A percentile compares a stretch with the other conserved stretches of the same genome.
phyloP scores from a whole-genome alignment of 805 yeast genomes.

The Ogataea paraovalis region DNA sequence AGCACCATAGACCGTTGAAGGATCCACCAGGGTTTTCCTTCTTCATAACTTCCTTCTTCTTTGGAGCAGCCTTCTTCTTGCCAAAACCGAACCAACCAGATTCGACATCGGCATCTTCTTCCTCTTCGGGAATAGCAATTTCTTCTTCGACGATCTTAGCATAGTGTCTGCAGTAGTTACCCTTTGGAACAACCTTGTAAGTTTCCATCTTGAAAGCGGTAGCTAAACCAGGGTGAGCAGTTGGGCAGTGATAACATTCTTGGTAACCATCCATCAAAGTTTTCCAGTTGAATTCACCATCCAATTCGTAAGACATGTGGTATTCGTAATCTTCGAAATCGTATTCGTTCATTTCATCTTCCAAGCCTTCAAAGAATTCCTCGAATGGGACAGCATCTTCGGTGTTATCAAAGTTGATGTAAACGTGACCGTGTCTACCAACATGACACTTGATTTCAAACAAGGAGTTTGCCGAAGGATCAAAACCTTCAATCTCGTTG shows the following conservation, averaged over 20 bases:
- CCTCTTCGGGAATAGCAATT: slow-evolving; percentile 26
- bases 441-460: slow-evolving; percentile 51
- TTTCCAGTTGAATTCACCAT: slow-evolving; percentile 64
- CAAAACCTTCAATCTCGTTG: slow-evolving; percentile 55
- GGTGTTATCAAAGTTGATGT: slow-evolving; percentile 48
- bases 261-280: slow-evolving; percentile 66
- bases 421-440: slow-evolving; percentile 54
- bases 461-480: slow-evolving; percentile 50
- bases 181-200: slow-evolving; percentile 59
- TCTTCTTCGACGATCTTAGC: slow-evolving; percentile 46
- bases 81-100: slow-evolving; percentile 54
- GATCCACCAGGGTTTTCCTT: slow-evolving; percentile 55
- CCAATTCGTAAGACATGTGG: slow-evolving; percentile 61
- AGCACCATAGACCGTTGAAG: slow-evolving; percentile 60
- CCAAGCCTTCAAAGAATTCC: slow-evolving; percentile 49
- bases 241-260: slow-evolving; percentile 66
- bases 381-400: slow-evolving; percentile 44
- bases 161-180: slow-evolving; percentile 57
- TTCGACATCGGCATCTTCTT: slow-evolving; percentile 33
- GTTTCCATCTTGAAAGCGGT: slow-evolving; percentile 60
- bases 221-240: slow-evolving; percentile 60
- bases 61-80: slow-evolving; percentile 26
- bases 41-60: slow-evolving; percentile 22
- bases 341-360: slow-evolving; percentile 50
- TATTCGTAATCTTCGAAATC: slow-evolving; percentile 60